phyloP scores from a whole-genome alignment of 1,284 basidiomycete genomes.

The Gymnopus androsaceus region DNA sequence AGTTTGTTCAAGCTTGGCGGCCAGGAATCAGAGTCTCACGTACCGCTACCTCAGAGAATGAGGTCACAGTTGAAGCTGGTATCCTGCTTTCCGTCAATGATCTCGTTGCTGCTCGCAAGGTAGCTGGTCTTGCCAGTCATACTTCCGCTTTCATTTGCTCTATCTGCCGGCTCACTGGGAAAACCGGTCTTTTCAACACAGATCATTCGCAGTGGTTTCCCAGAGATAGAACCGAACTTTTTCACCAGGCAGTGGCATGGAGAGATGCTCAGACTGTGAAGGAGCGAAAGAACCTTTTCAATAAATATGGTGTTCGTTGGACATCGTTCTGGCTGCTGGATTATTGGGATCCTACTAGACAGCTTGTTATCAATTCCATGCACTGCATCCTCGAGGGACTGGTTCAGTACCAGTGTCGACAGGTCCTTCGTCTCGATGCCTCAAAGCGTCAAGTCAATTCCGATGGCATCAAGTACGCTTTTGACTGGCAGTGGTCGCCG shows the following conservation, averaged over 20 bases:
- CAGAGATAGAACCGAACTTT: constrained; percentile 25
- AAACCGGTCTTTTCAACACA: constrained; percentile 14
- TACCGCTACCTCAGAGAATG: not conserved
- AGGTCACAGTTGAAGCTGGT: not conserved
- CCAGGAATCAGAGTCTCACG: constrained; percentile 15
- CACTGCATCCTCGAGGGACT: constrained; percentile 31
- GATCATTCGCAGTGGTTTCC: constrained; percentile 29
- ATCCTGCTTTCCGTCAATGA: constrained; percentile 16
- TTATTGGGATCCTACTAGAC: constrained; percentile 34
- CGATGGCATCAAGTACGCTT: not conserved
- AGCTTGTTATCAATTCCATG: constrained; percentile 33
- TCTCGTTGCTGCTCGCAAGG: constrained; percentile 14
- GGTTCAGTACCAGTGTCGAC: constrained; percentile 25
- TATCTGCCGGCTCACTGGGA: constrained; percentile 1
- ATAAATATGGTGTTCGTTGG: constrained; percentile 25
- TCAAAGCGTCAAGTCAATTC: not conserved
- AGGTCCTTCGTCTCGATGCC: constrained; percentile 4
- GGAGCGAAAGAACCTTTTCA: constrained; percentile 23
- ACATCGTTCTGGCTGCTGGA: constrained; percentile 29
- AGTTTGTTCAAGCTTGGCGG: constrained; percentile 19
- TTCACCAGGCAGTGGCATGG: constrained; percentile 25
- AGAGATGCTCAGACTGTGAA: constrained; percentile 18
- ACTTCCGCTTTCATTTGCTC: not conserved
- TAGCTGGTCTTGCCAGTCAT: constrained; percentile 7
- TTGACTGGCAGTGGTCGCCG: constrained; percentile 19